These are phyloP conservation scores for Capsella rubella DNA, from an alignment of 441 rosid species.

Conservation along the genomic window DNA sequence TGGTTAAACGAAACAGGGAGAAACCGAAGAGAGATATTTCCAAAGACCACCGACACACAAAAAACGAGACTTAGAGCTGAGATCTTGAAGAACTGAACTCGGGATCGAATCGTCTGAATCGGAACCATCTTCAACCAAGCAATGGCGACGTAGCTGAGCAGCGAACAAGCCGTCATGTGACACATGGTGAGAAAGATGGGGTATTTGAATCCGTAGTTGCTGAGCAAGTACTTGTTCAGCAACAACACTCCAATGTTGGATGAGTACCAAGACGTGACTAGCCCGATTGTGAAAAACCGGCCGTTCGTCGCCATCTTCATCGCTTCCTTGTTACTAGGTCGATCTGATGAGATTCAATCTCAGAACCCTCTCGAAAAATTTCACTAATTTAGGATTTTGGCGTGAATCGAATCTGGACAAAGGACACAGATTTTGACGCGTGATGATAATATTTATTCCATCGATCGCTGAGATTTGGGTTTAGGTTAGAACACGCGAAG, in stretches of 20 bases:
- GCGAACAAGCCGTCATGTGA: conserved; percentile 92
- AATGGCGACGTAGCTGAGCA: conserved; percentile 83
- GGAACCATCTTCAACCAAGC: conserved; percentile 95
- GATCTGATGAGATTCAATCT: conserved; percentile 25
- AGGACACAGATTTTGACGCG: background rate
- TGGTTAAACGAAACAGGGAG: conserved; percentile 88
- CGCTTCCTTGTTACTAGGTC: conserved; percentile 5
- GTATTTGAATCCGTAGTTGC: conserved; percentile 90
- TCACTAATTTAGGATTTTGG: background rate
- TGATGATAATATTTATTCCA: background rate
- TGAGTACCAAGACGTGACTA: conserved; percentile 84
- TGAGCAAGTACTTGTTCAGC: conserved; percentile 82
- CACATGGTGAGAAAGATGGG: conserved; percentile 96
- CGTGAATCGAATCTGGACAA: conserved; percentile 33
- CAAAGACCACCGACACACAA: conserved; percentile 91
- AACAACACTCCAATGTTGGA: conserved; percentile 89
- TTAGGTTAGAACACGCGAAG: conserved; percentile 33
- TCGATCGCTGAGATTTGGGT: conserved; percentile 2
- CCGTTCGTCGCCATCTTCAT: conserved; percentile 60
- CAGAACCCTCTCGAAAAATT: background rate
- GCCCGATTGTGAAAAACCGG: conserved; percentile 74
- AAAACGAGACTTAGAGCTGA: conserved; percentile 79
- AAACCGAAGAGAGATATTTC: conserved; percentile 78
- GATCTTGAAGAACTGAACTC: conserved; percentile 83
- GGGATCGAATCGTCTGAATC: conserved; percentile 87